These are phyloP conservation scores for Centella asiatica DNA, from an alignment of 129 eudicot genomes.

Conservation along the genomic window DNA sequence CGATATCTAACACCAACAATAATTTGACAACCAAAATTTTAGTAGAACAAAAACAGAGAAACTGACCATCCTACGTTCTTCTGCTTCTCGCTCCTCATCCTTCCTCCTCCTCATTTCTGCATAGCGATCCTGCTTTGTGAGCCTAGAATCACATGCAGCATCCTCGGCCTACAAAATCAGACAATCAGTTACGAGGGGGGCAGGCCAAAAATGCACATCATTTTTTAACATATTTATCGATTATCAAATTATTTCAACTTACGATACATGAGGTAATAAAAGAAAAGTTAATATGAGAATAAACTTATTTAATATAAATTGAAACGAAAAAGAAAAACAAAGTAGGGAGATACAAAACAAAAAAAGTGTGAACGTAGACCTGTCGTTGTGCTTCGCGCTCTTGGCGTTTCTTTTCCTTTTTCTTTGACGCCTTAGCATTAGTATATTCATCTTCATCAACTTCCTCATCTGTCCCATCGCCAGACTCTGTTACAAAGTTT, in stretches of 20 bases:
- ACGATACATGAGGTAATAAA: background rate
- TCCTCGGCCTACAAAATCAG: constrained; percentile 81
- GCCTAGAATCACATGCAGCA: constrained; percentile 74
- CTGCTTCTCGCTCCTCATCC: constrained; percentile 97
- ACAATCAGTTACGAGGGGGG: background rate
- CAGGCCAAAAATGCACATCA: too few species aligned
- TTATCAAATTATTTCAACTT: too few species aligned
- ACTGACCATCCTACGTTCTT: constrained; percentile 74
- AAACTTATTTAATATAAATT: too few species aligned
- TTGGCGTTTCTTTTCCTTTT: constrained; percentile 83
- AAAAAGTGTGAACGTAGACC: too few species aligned
- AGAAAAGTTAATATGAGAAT: background rate
- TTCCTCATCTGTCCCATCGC: constrained; percentile 84
- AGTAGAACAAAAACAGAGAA: constrained; percentile 12
- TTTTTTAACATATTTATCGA: too few species aligned
- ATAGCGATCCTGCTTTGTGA: constrained; percentile 81
- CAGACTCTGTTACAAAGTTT: constrained; percentile 36
- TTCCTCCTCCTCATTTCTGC: constrained; percentile 87
- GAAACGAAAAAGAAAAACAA: too few species aligned
- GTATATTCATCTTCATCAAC: constrained; percentile 51
- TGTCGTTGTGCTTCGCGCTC: constrained; percentile 92
- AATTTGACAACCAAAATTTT: background rate
- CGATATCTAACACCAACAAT: constrained; percentile 7
- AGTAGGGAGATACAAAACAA: too few species aligned
- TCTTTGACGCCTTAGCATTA: constrained; percentile 53